Base-by-base conservation (phyloP, 73 alveolate species). In the Paramecium octaurelia region DNA sequence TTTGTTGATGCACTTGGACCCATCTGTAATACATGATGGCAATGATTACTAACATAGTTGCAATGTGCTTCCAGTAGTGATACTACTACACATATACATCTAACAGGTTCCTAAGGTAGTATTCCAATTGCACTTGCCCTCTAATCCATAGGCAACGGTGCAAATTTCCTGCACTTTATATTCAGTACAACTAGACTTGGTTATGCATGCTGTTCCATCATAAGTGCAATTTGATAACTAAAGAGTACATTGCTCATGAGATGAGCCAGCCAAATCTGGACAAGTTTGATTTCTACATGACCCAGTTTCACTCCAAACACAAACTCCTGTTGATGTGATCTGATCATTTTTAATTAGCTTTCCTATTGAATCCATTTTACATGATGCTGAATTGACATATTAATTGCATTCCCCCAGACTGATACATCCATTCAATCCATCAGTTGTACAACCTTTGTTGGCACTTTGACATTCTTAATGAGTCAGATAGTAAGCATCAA, bases 21-120 rank as follows among this genome's bases (percentile, higher is more conserved):
- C 91, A 80, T 80, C 91, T 0, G 91, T 38, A 12, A 80, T 80
- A 24, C 91, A 80, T 12, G 34, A 21, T 23, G 76, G n/a, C 16
- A 73, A 73, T 36, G 23, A 35, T 12, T 18, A 29, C 8, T 34
- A 36, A 73, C 87, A 73, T 12, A 8, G 6, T 29, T 35, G 4
- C 35, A 40, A 36, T 4, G 57, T 73, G 7, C 6, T 73, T 14
- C 87, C 87, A 35, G 7, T 38, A 0, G 9, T 18, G 9, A 73
- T 73, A 16, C 36, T 40, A 73, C 87, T 73, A 36, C 87, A 73
- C 40, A 40, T 36, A 12, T 36, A 38, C 24, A 34, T 43, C 38
- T 40, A 20, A 73, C 87, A 73, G 16, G 4, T 35, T 14, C 60
- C 57, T 29, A 18, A 35, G 14, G 68, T 18, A 38, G 16, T 3